Evolutionary conservation across 2,329 filamentous ascomycete species (phyloP).

Genomic region (Fusarium tuaranense): DNA sequence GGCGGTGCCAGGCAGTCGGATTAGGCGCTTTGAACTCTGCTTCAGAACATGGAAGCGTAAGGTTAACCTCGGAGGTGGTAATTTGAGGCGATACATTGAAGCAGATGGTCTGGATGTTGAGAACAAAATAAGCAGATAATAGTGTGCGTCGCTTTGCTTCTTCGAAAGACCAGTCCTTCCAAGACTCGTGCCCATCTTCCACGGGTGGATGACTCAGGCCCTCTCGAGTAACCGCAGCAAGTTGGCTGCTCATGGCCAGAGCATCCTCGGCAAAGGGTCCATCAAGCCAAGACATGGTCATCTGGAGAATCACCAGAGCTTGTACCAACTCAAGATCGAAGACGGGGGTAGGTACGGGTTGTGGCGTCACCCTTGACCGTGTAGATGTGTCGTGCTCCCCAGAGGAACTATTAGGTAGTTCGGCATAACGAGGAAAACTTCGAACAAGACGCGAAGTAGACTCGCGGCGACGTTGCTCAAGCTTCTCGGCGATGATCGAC

Average conservation of each 20-base stretch:
- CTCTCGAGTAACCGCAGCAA: not conserved
- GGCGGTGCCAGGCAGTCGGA: not conserved
- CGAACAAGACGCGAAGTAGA: not conserved
- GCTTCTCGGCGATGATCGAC: not conserved
- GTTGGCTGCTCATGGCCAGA: not conserved
- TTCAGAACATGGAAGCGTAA: not conserved
- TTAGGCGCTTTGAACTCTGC: not conserved
- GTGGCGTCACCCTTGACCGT: not conserved
- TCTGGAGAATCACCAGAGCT: not conserved
- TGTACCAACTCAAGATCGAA: not conserved
- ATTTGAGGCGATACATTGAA: slow-evolving; percentile 71
- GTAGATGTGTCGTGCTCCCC: not conserved
- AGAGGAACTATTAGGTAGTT: not conserved
- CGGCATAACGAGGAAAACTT: not conserved
- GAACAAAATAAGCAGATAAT: slow-evolving; percentile 63
- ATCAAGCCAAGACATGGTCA: slow-evolving; percentile 2
- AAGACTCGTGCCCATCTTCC: not conserved
- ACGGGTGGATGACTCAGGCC: not conserved
- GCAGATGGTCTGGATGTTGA: slow-evolving; percentile 71
- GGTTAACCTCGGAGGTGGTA: slow-evolving; percentile 47
- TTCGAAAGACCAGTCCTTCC: not conserved
- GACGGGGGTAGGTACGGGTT: not conserved
- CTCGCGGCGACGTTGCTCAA: not conserved
- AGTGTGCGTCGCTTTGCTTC: slow-evolving; percentile 32
- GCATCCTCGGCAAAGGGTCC: not conserved